These are phyloP conservation scores for Botrytis byssoidea DNA, from an alignment of 2,329 filamentous ascomycete species.

Conservation along the genomic window DNA sequence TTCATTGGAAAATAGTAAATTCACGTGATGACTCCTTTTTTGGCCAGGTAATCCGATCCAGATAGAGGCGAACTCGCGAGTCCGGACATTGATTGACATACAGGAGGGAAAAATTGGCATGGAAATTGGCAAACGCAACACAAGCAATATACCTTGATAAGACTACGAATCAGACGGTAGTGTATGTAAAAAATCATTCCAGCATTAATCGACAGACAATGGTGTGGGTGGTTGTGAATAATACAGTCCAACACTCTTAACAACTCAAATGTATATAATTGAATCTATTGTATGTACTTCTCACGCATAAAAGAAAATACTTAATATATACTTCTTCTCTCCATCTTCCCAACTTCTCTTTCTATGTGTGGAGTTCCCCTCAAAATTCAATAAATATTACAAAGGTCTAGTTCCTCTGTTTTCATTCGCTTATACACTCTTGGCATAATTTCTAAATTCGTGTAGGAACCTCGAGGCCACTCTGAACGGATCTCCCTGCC, in stretches of 20 bases:
- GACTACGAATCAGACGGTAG: slow-evolving; percentile 5
- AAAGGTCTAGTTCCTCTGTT: slow-evolving; percentile 15
- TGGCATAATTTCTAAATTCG: slow-evolving; percentile 26
- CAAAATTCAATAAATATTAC: slow-evolving; percentile 13
- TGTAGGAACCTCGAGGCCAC: slow-evolving; percentile 18
- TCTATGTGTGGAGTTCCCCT: slow-evolving; percentile 2
- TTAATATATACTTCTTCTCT: neutral
- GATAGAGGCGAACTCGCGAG: neutral
- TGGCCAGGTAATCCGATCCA: neutral
- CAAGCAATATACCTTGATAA: neutral
- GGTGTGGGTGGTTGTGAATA: neutral
- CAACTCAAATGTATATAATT: neutral
- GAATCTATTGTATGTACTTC: neutral
- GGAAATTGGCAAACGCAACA: neutral
- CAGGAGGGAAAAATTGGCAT: neutral
- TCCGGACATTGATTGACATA: neutral
- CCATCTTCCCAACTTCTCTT: neutral
- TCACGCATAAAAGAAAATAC: neutral
- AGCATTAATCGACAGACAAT: neutral
- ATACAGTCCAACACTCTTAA: neutral
- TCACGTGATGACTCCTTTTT: slow-evolving; percentile 19
- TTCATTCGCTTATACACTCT: slow-evolving; percentile 19
- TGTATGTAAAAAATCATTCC: neutral
- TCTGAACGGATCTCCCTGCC: slow-evolving; percentile 18
- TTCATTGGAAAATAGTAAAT: neutral